phyloP scores from a whole-genome alignment of 2,329 filamentous ascomycete species.

The Pestalotiopsis sp. region DNA sequence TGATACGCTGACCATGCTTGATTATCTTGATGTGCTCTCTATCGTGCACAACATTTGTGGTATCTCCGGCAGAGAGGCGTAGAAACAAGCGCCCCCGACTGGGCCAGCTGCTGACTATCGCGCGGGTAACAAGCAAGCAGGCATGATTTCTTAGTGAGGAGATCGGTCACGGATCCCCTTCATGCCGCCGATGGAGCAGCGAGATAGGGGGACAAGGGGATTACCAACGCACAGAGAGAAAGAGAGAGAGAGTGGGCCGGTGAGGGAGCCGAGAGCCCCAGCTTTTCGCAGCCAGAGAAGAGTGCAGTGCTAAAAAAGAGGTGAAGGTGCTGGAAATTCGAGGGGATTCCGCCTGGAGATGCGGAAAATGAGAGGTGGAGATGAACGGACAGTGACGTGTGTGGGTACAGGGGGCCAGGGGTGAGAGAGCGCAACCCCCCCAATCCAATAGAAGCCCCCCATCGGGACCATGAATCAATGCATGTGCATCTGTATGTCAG shows the following conservation, averaged over 20 bases:
- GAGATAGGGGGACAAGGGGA: neutral
- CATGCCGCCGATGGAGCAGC: neutral
- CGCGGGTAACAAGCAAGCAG: neutral
- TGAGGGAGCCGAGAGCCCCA: neutral
- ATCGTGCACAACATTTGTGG: neutral
- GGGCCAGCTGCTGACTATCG: neutral
- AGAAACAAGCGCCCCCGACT: neutral
- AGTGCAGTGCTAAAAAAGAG: neutral
- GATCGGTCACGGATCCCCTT: neutral
- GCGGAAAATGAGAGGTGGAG: conserved; percentile 13
- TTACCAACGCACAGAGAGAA: neutral
- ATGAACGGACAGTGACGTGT: conserved; percentile 13
- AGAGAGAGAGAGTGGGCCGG: neutral
- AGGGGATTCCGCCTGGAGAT: neutral
- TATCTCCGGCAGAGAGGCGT: neutral
- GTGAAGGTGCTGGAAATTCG: conserved; percentile 1
- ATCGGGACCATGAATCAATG: no score
- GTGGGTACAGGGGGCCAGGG: neutral
- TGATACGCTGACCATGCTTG: neutral
- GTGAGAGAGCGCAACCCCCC: neutral
- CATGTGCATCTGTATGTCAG: no score
- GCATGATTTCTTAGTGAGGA: neutral
- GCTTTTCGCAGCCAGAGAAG: neutral
- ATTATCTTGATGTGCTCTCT: neutral
- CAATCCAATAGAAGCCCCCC: neutral